phyloP scores from a whole-genome alignment of 2,329 filamentous ascomycete genomes.

The Fusarium agapanthi region DNA sequence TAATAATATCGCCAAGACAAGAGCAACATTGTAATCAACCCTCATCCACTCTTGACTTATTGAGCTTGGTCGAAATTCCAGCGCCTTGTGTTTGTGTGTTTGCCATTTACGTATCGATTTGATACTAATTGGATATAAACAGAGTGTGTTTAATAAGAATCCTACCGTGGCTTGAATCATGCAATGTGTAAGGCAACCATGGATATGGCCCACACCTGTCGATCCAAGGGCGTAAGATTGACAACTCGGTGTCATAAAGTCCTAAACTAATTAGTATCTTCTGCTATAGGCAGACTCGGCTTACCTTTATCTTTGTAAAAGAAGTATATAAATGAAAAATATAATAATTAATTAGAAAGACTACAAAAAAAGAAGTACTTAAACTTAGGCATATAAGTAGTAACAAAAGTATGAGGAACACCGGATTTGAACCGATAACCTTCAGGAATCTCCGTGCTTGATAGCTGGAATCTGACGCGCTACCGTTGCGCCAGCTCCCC shows the following conservation, averaged over 20 bases:
- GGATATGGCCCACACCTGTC: slow-evolving; percentile 21
- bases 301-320: neutral
- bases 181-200: slow-evolving; percentile 2
- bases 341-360: neutral
- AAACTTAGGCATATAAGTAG: neutral
- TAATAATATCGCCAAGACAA: neutral
- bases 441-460: slow-evolving; percentile 13
- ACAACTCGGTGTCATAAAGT: neutral
- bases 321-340: neutral
- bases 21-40: neutral
- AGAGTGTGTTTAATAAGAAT: neutral
- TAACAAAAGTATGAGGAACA: slow-evolving; percentile 6
- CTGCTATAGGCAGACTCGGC: too few species aligned
- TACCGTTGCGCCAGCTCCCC: slow-evolving; percentile 20
- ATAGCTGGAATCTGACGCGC: slow-evolving; percentile 18
- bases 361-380: neutral
- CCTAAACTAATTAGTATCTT: neutral
- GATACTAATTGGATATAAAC: neutral
- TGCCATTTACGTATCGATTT: neutral
- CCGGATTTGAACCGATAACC: slow-evolving; percentile 29
- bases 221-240: slow-evolving; percentile 33
- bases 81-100: neutral
- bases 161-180: neutral
- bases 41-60: neutral
- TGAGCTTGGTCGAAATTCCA: neutral